phyloP scores from a whole-genome alignment of 345 rosid genomes.

The Erodium maritimum region DNA sequence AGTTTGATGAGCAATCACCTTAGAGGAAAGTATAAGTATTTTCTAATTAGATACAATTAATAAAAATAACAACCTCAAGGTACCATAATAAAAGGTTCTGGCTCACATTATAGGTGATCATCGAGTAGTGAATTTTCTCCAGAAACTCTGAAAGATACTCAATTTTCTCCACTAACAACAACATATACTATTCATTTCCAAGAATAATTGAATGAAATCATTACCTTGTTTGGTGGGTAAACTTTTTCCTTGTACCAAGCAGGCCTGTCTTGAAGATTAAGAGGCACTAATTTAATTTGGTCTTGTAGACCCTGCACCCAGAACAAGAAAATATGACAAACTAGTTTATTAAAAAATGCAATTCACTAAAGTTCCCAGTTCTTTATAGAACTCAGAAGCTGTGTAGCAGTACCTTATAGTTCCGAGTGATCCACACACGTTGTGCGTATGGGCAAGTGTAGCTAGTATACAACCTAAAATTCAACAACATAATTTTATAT shows the following conservation, averaged over 20 bases:
- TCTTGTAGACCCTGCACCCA: slow-evolving; percentile 6
- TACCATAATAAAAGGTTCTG: too few relatives aligned
- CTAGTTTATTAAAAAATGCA: neutral
- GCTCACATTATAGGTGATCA: too few relatives aligned
- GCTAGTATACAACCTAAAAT: slow-evolving; percentile 48
- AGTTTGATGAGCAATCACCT: too few relatives aligned
- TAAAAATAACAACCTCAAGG: too few relatives aligned
- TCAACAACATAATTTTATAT: neutral
- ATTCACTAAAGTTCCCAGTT: neutral
- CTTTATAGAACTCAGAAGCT: neutral
- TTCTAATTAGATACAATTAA: too few relatives aligned
- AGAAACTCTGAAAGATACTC: neutral
- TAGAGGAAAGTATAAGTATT: too few relatives aligned
- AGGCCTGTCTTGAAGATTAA: slow-evolving; percentile 6
- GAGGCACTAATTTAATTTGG: slow-evolving; percentile 8
- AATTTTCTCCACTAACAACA: neutral
- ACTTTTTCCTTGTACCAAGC: slow-evolving; percentile 28
- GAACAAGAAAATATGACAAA: neutral
- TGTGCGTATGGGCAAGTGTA: slow-evolving; percentile 69
- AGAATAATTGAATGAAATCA: neutral
- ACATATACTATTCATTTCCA: neutral
- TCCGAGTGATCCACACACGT: slow-evolving; percentile 93
- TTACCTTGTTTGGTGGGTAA: slow-evolving; percentile 69
- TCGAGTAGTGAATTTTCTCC: too few relatives aligned
- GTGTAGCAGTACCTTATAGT: slow-evolving; percentile 40